Evolutionary conservation across 306 rosid genomes (phyloP), one percentile per base, ranked within the genome.

Genomic region (Cucurbita ficifolia): DNA sequence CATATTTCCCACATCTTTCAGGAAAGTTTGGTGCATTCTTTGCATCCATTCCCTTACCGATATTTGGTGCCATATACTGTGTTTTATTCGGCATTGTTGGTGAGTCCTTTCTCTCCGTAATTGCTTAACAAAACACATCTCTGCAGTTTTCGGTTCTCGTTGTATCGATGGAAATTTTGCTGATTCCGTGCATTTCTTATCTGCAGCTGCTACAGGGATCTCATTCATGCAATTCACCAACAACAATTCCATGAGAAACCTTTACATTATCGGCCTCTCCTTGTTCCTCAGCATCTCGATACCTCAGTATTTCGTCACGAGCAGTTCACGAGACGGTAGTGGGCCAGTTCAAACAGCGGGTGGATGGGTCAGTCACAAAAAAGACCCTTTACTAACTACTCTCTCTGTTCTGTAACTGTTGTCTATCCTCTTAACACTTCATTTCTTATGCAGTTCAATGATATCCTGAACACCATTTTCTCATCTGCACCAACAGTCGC

Each of bases 21-120:
- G 99, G 97, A 40, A 95, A 95, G 83, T 91, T 95, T 54, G 99
- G 99, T 61, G 96, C 96, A 43, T 84, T 95, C 76, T 95, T 95
- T 33, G 99, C 99, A 33, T 95, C 97, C 42, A 91, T 95, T 76
- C 99, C 99, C 57, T 65, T 89, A 33, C 88, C 99, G 9, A 88
- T 95, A 82, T 91, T 85, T 46, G 99, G 88, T 56, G 99, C 97
- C 39, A 84, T 91, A 50, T 86, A 91, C 86, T 95, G 99, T 72
- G 91, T 95, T 79, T 71, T 95, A 61, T 89, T 79, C 43, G 92
- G 93, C 63, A 81, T 91, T 60, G 99, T 95, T 49, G 91, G 99
- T 95, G 83, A 62, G 99, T 77, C 61, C 45, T 71, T n/a, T 50
- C 3, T 29, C 3, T 65, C 35, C 11, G 1, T 7, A 6, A 19